These are phyloP conservation scores for Croton setiger DNA, from an alignment of 441 rosid genomes.

Conservation along the genomic window DNA sequence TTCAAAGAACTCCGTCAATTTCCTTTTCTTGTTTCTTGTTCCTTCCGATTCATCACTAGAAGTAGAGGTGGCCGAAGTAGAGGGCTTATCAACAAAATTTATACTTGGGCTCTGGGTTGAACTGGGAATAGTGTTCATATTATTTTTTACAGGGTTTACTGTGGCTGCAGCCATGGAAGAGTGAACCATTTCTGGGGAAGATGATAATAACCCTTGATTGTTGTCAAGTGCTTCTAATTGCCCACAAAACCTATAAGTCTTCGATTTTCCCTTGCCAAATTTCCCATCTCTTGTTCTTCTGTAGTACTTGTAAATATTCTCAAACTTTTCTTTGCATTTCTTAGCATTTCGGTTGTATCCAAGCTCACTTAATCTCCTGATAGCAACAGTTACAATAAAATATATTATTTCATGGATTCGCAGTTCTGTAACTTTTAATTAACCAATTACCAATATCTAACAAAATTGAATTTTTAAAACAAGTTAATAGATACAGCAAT, in stretches of 20 bases:
- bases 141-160: conserved; percentile 24
- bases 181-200: conserved; percentile 24
- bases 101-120: conserved; percentile 27
- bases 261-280: conserved; percentile 32
- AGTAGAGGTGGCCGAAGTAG: conserved; percentile 34
- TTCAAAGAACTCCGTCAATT: conserved; percentile 35
- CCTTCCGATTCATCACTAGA: conserved; percentile 39
- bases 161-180: conserved; percentile 18
- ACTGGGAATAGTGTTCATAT: conserved; percentile 25
- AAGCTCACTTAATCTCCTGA: conserved; percentile 50
- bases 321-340: conserved; percentile 76
- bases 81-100: conserved; percentile 27
- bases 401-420: conserved; percentile 5
- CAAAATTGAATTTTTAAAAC: conserved; percentile 7
- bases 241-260: conserved; percentile 53
- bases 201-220: conserved; percentile 21
- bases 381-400: conserved; percentile 24
- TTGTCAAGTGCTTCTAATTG: conserved; percentile 57
- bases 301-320: conserved; percentile 59
- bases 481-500: background rate
- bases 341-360: conserved; percentile 56
- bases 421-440: conserved; percentile 12
- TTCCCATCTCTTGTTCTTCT: conserved; percentile 59
- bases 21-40: conserved; percentile 40
- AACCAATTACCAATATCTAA: conserved; percentile 20